Percentiles rank a stretch among this genome's conserved stretches.
Evolutionary conservation across 192 early-diverging fungal genomes (phyloP).

Genomic region (Coemansia interrupta): DNA sequence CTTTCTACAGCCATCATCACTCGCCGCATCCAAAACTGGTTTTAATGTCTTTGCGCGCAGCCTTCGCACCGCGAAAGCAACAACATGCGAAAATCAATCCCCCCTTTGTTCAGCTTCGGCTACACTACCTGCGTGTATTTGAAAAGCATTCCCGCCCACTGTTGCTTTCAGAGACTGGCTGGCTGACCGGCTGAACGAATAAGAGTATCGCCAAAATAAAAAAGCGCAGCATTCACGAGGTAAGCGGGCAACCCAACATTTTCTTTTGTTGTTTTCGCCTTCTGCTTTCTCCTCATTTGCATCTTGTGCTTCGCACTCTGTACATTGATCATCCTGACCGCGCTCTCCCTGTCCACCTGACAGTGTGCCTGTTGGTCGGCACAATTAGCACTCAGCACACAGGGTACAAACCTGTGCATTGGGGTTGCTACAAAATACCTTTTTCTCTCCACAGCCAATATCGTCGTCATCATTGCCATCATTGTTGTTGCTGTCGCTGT

Average conservation of each 20-base stretch:
- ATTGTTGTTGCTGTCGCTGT: too few species aligned
- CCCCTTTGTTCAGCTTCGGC: not conserved
- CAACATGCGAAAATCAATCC: constrained; percentile 7
- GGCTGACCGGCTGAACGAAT: too few species aligned
- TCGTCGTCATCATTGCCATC: too few species aligned
- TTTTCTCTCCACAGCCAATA: too few species aligned
- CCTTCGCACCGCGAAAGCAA: constrained; percentile 1
- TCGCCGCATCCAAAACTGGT: not conserved
- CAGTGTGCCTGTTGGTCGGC: constrained; percentile 4
- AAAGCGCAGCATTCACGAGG: constrained; percentile 4
- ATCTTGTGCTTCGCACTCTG: too few species aligned
- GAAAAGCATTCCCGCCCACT: too few species aligned
- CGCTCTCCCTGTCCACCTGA: constrained; percentile 3
- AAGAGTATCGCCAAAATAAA: not conserved
- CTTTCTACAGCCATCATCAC: constrained; percentile 2
- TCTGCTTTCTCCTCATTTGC: not conserved
- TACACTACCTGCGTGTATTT: constrained; percentile 6
- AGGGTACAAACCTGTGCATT: not conserved
- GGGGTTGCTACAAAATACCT: too few species aligned
- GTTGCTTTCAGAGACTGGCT: too few species aligned
- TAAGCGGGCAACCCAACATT: constrained; percentile 6
- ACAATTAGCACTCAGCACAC: constrained; percentile 2
- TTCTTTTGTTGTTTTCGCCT: not conserved
- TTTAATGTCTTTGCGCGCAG: not conserved
- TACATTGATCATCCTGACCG: too few species aligned